Evolutionary conservation across 2,329 filamentous ascomycete genomes (phyloP), one percentile per base, ranked within the genome.

Genomic region (Metarhizium album): DNA sequence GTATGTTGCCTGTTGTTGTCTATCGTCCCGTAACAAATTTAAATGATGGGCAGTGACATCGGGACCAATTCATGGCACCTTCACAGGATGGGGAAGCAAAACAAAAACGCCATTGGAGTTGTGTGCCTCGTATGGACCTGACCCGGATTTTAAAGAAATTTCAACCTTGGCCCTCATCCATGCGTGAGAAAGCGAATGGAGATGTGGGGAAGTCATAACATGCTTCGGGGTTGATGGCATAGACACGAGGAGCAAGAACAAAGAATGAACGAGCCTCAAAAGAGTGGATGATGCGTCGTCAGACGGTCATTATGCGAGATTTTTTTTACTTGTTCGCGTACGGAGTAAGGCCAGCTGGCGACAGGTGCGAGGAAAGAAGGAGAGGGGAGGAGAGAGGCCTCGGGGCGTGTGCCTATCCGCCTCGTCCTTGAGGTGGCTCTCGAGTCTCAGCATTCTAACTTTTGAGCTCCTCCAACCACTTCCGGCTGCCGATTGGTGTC

Each of bases 401-500:
- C 27, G 42, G 47, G 52, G 52, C 4, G 54, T 55, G 52, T 4
- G 5, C 31, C 33, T 54, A 51, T 14, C 27, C 31, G 11, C 1
- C 46, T 27, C 20, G 48, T 46, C 33, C 8, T 2, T n/a, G n/a
- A n/a, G n/a, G n/a, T n/a, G n/a, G n/a, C n/a, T n/a, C n/a, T n/a
- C n/a, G n/a, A n/a, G n/a, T n/a, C n/a, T n/a, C n/a, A n/a, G n/a
- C n/a, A n/a, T n/a, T n/a, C n/a, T n/a, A n/a, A n/a, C n/a, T n/a
- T n/a, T n/a, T n/a, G n/a, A n/a, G n/a, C n/a, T n/a, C n/a, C 20
- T 27, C 4, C 52, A 42, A 31, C 53, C 43, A 50, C 22, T 45
- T 24, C 55, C n/a, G 51, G 51, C 51, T 53, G 35, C 53, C 53
- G 57, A 58, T 61, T 59, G 60, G 54, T 53, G 52, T 58, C 55